Base-by-base conservation (phyloP, 1,284 basidiomycete genomes). In the Naganishia sp. region DNA sequence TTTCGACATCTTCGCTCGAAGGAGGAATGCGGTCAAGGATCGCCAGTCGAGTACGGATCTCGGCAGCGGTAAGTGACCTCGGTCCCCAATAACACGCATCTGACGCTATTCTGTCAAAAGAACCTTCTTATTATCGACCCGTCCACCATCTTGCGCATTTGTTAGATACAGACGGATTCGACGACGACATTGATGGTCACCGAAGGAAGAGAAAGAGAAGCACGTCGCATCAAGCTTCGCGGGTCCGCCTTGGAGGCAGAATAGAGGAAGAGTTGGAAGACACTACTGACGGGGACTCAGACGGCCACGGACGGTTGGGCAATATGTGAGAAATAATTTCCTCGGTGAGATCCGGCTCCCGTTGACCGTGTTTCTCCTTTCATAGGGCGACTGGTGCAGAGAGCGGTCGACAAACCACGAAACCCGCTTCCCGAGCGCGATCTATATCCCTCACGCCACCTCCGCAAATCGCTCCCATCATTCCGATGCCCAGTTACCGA, bases 401-500 rank as follows among this genome's bases (percentile, higher is more conserved):
- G 23, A 13, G 58, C 25, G 58, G 51, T 25, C 58, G 58, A 5
- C 47, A 51, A 31, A n/a, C 47, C 6, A 51, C 47, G 9, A 32
- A 23, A 18, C 43, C 58, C 23, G 32, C 18, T 11, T 51, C 58
- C 6, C 47, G 35, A 6, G 47, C 58, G 23, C 58, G 58, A 10
- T 61, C 58, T 23, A 31, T 61, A 35, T 61, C 58, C 13, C 45
- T 61, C 4, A 61, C 58, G 4, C 58, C 58, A 28, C 58, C 58
- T 28, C 58, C 58, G 18, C 58, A 61, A 51, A 50, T 61, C 35
- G 58, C 58, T 31, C 25, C 58, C 6, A 41, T 51, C 7, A 21
- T 41, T 17, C 17, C 47, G 6, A 31, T 51, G 46, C 58, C 47
- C 21, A 39, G 15, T 21, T 32, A 25, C 31, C 58, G 58, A 17